Percentiles rank a stretch among this genome's conserved stretches.
Conservation (phyloP, 2,329 filamentous ascomycete genomes). For the Phoma sp. region DNA sequence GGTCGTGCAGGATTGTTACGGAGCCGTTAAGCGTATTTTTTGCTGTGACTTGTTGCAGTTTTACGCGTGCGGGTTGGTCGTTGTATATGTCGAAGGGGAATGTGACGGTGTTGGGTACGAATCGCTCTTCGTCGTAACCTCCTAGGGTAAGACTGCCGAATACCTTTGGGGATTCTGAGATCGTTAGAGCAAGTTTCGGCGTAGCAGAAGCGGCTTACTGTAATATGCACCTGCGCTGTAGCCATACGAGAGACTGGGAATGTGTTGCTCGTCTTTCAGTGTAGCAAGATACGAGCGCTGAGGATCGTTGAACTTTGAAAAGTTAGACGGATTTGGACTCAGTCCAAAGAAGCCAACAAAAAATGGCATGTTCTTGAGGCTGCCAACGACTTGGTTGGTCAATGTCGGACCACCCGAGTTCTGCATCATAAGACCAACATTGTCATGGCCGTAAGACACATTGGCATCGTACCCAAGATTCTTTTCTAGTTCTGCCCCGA, state of each 20-base stretch:
- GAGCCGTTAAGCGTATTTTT: conserved; percentile 36
- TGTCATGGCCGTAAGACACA: conserved; percentile 23
- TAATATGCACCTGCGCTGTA: conserved; percentile 5
- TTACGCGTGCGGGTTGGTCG: background rate
- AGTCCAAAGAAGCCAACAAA: conserved; percentile 46
- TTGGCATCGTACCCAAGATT: background rate
- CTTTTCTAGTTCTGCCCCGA: background rate
- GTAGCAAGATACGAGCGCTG: conserved; percentile 19
- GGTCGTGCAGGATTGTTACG: conserved; percentile 17
- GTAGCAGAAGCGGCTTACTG: background rate
- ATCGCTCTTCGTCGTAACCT: conserved; percentile 49
- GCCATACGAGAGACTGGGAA: conserved; percentile 1
- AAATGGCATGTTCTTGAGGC: conserved; percentile 18
- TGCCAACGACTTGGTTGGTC: conserved; percentile 18
- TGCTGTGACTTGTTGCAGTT: conserved; percentile 2
- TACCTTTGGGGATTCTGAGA: background rate
- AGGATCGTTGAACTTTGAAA: conserved; percentile 50
- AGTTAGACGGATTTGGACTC: conserved; percentile 56
- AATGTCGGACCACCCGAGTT: conserved; percentile 24
- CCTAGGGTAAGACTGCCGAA: conserved; percentile 47
- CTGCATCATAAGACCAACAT: conserved; percentile 36
- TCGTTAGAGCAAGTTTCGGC: background rate
- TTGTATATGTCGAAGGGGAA: conserved; percentile 32
- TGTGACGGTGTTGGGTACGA: conserved; percentile 26
- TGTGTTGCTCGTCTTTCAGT: conserved; percentile 9